Base-by-base conservation (phyloP, 2,329 filamentous ascomycete genomes). In the Fusarium bulbicola region DNA sequence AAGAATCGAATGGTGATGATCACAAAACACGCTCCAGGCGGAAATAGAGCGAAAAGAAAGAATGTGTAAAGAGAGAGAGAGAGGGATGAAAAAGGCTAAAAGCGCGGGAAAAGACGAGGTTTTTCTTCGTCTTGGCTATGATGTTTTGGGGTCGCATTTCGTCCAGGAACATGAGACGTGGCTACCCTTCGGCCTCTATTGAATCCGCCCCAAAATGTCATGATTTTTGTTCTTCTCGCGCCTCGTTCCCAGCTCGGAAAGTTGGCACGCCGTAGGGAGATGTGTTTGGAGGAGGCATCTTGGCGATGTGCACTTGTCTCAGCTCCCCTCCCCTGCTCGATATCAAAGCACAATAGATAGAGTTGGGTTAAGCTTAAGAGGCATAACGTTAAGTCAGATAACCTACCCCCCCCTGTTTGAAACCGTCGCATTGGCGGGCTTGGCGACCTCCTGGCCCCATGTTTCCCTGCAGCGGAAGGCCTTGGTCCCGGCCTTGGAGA, bases 81-180 rank as follows among this genome's bases (percentile, higher is more conserved):
- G 20, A 52, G 32, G 34, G 47, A 37, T 18, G 46, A 30, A 62
- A 39, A 40, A 54, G 64, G 42, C 57, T 68, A 59, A 65, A 65
- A 46, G 37, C 32, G 59, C 64, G 64, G 67, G 52, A 59, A 59
- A 70, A 40, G 58, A 40, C 34, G 42, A 49, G 40, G 59, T 53
- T 70, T 70, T 70, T 70, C 59, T 68, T 68, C 40, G 46, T 70
- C 42, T 65, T 21, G 66, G 66, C 61, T 52, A 46, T 49, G 45
- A 69, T 69, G 52, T 70, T 65, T 70, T 70, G 63, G 26, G 43
- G 52, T 59, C 20, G 45, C 52, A 69, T 58, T 32, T 7, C 36
- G 20, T 30, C 30, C 21, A 50, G 36, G 14, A 15, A 24, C 60
- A 65, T 70, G 67, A 70, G 67, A 70, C 67, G 21, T 59, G 59